A percentile compares a stretch with the other conserved stretches of the same genome.
These are phyloP conservation scores for Pythium scleroteichum DNA, from an alignment of 352 stramenopile genomes.

Conservation along the genomic window DNA sequence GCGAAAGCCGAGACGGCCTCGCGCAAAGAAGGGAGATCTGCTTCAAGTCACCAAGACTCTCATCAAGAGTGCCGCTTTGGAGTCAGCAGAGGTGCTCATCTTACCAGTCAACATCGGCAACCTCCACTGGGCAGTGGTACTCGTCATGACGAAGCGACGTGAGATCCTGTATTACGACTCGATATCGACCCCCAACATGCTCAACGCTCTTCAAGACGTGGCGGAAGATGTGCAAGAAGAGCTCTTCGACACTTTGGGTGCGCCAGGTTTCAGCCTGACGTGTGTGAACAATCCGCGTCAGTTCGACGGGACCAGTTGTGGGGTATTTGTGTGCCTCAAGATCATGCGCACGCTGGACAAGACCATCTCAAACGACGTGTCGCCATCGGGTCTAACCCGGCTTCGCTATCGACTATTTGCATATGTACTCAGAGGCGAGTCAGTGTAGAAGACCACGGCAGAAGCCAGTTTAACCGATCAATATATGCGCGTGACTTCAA, in stretches of 20 bases:
- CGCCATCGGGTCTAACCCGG: background rate
- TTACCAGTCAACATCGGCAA: too few relatives aligned
- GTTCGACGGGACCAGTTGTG: slow-evolving; percentile 13
- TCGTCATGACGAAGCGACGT: too few relatives aligned
- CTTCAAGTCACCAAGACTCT: too few relatives aligned
- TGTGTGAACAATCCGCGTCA: slow-evolving; percentile 2
- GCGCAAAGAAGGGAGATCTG: too few relatives aligned
- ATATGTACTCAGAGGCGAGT: slow-evolving; percentile 9
- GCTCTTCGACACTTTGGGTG: background rate
- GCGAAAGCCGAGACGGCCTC: too few relatives aligned
- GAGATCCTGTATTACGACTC: too few relatives aligned
- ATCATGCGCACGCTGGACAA: slow-evolving; percentile 4
- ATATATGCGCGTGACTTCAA: background rate
- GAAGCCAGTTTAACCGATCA: background rate
- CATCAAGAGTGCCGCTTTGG: too few relatives aligned
- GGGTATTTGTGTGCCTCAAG: slow-evolving; percentile 20
- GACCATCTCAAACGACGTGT: slow-evolving; percentile 12
- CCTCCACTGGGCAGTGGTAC: too few relatives aligned
- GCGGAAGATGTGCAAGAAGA: background rate
- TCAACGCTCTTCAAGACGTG: slow-evolving; percentile 3
- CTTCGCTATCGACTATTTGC: slow-evolving; percentile 15
- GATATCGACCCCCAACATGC: background rate
- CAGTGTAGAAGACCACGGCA: background rate
- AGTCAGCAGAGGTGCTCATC: too few relatives aligned
- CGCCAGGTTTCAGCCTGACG: background rate